phyloP scores from a whole-genome alignment of 306 rosid genomes.

The Oemleria cerasiformis region DNA sequence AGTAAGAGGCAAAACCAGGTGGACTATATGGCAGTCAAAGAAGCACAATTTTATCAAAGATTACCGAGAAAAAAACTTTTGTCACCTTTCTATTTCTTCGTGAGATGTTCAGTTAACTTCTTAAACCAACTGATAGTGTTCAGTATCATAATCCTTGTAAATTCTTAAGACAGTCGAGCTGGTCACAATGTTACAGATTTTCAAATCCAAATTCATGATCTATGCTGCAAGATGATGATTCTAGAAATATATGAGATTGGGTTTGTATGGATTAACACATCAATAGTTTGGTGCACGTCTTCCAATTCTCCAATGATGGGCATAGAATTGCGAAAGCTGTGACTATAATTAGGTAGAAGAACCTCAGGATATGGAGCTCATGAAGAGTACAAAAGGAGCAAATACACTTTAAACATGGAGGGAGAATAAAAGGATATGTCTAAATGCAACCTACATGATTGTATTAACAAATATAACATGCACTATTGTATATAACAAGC shows the following conservation, averaged over 20 bases:
- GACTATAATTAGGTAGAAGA: background rate
- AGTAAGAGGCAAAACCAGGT: constrained; percentile 1
- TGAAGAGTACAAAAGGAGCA: background rate
- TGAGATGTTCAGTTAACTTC: background rate
- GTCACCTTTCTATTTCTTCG: background rate
- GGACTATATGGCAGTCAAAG: background rate
- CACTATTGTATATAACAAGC: background rate
- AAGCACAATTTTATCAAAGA: background rate
- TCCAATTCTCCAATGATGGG: background rate
- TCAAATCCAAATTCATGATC: background rate
- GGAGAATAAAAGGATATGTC: background rate
- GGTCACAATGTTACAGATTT: background rate
- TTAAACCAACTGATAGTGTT: background rate
- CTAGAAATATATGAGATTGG: background rate
- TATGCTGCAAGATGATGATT: background rate
- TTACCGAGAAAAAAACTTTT: too few species aligned
- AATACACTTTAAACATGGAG: background rate
- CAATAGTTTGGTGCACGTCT: background rate
- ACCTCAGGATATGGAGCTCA: background rate
- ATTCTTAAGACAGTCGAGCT: background rate
- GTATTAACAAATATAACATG: background rate
- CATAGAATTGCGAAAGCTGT: background rate
- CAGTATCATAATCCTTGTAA: background rate
- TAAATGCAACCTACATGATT: background rate
- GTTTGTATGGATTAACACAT: background rate